phyloP scores from a whole-genome alignment of 2,329 filamentous ascomycete genomes.

The Chaetomium sp. region DNA sequence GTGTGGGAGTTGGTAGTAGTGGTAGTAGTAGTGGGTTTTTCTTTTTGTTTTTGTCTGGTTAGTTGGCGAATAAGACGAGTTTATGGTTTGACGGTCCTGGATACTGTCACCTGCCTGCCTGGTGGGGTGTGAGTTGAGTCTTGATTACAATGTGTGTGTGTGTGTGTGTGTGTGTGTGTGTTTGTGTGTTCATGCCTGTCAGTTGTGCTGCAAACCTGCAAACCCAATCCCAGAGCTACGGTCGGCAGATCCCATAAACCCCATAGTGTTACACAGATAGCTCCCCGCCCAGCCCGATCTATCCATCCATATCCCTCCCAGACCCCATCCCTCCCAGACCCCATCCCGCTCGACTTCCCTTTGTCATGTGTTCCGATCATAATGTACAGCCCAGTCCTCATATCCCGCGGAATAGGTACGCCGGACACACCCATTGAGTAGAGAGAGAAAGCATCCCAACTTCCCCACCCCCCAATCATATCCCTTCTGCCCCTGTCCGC shows the following conservation, averaged over 20 bases:
- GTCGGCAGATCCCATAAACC: neutral
- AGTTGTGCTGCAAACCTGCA: neutral
- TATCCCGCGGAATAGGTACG: neutral
- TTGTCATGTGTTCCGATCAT: neutral
- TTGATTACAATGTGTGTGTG: neutral
- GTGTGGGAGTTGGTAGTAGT: constrained; percentile 2
- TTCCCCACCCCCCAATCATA: neutral
- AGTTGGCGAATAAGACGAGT: constrained; percentile 2
- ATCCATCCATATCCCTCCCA: constrained; percentile 11
- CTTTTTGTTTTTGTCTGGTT: constrained; percentile 8
- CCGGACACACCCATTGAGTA: neutral
- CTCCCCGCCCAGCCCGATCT: constrained; percentile 1
- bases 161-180: neutral
- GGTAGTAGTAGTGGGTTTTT: neutral
- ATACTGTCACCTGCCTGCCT: neutral
- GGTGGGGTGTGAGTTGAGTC: neutral
- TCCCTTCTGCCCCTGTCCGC: too few species aligned
- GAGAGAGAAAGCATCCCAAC: neutral
- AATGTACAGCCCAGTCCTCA: neutral
- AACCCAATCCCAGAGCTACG: neutral
- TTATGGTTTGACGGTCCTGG: neutral
- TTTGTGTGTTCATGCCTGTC: neutral
- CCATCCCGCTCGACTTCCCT: neutral
- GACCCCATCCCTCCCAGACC: too few species aligned
- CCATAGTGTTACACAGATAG: constrained; percentile 12